Percentiles rank a stretch among this genome's conserved stretches.
phyloP scores from a whole-genome alignment of 352 stramenopile genomes.

The Phytophthora chlamydospora region DNA sequence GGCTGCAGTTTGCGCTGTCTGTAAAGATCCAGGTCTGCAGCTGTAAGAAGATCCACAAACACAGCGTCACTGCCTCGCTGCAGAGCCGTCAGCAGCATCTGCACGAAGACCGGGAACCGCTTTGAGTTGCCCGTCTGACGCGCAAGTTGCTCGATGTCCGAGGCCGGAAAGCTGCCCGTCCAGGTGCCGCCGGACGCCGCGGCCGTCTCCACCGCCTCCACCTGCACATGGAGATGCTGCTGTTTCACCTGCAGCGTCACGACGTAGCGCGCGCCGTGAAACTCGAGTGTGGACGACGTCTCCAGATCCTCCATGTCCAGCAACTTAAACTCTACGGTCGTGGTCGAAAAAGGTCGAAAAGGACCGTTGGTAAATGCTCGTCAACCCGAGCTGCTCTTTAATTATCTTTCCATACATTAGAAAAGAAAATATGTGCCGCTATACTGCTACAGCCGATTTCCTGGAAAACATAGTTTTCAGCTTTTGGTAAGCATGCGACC shows the following conservation, averaged over 20 bases:
- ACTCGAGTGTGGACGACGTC: conserved; percentile 64
- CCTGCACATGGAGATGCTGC: conserved; percentile 71
- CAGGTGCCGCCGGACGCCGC: conserved; percentile 40
- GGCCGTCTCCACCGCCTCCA: conserved; percentile 41
- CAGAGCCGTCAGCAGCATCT: conserved; percentile 92
- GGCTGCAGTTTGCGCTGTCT: conserved; percentile 69
- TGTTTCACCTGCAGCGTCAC: conserved; percentile 65
- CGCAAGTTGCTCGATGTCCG: conserved; percentile 92
- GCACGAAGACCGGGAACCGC: conserved; percentile 91
- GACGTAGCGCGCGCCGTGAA: conserved; percentile 79
- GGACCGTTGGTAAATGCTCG: not conserved
- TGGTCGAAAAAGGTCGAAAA: not conserved
- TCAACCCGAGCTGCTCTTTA: conserved; percentile 3
- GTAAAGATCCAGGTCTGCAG: conserved; percentile 85
- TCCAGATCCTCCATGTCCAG: conserved; percentile 61
- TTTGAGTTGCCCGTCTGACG: conserved; percentile 95
- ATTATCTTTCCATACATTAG: too few relatives aligned
- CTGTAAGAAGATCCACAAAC: conserved; percentile 93
- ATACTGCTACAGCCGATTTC: not conserved
- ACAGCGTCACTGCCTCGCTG: conserved; percentile 77
- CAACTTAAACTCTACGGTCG: conserved; percentile 13
- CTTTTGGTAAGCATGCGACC: conserved; percentile 10
- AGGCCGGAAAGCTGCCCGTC: conserved; percentile 64
- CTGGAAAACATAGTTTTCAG: conserved; percentile 5
- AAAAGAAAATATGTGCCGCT: not conserved